A percentile compares a stretch with the other conserved stretches of the same genome.
Evolutionary conservation across 176 grass and related monocot genomes (phyloP).

Genomic region (Metroxylon sagu): DNA sequence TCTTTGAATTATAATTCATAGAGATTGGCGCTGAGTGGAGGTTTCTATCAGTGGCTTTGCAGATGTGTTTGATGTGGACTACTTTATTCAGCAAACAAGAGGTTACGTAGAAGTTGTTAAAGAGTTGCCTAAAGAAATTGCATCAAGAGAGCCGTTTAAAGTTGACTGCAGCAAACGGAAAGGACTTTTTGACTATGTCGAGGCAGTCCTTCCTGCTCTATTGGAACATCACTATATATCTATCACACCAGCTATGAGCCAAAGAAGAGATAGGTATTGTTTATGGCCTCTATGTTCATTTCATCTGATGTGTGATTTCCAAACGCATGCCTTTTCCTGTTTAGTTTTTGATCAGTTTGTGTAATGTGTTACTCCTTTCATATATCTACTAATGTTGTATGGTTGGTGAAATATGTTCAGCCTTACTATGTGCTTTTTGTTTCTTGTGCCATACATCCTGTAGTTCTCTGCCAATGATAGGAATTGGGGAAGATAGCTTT

Average conservation of each 20-base stretch:
- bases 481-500: too few species aligned
- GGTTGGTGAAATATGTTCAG: too few species aligned
- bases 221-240: slow-evolving; percentile 77
- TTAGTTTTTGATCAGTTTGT: too few species aligned
- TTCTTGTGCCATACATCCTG: too few species aligned
- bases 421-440: too few species aligned
- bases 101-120: slow-evolving; percentile 72
- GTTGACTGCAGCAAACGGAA: slow-evolving; percentile 88
- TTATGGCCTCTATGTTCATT: background rate
- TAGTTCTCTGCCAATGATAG: too few species aligned
- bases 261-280: slow-evolving; percentile 91
- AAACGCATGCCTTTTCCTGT: too few species aligned
- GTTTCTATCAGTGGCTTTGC: slow-evolving; percentile 71
- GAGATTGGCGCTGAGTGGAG: slow-evolving; percentile 20
- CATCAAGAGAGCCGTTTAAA: slow-evolving; percentile 55
- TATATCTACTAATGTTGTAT: too few species aligned
- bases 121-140: slow-evolving; percentile 62
- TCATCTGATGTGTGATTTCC: too few species aligned
- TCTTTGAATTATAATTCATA: background rate
- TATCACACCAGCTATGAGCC: slow-evolving; percentile 64
- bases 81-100: slow-evolving; percentile 80
- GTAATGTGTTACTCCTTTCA: too few species aligned
- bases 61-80: slow-evolving; percentile 88
- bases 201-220: slow-evolving; percentile 56
- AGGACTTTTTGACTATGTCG: slow-evolving; percentile 78